Percentiles rank a stretch among this genome's conserved stretches.
phyloP scores from a whole-genome alignment of 129 eudicot species.

The Tagetes patula region DNA sequence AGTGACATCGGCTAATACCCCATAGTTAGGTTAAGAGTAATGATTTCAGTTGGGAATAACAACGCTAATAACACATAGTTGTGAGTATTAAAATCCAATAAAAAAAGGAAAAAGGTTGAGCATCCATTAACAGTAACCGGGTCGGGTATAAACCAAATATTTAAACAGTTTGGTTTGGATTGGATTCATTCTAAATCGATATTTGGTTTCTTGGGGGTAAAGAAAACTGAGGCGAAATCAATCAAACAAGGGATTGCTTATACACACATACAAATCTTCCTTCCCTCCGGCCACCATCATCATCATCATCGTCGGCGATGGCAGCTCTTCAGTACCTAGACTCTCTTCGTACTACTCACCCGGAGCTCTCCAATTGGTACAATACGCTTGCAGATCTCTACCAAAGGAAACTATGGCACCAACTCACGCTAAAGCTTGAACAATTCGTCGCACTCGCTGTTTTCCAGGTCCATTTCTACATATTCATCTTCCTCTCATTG shows the following conservation, averaged over 20 bases:
- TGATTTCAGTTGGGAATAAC: too few species aligned
- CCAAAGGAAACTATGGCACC: slow-evolving; percentile 92
- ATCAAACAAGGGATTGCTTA: slow-evolving; percentile 27
- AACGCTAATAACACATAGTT: too few species aligned
- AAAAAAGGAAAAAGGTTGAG: neutral
- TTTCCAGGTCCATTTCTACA: slow-evolving; percentile 49
- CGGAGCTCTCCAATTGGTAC: slow-evolving; percentile 84
- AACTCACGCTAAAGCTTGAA: slow-evolving; percentile 83
- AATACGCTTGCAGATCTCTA: slow-evolving; percentile 81
- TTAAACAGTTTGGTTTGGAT: neutral
- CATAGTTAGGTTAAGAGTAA: too few species aligned
- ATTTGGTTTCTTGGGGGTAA: slow-evolving; percentile 31
- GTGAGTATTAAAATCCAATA: too few species aligned
- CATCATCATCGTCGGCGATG: slow-evolving; percentile 42
- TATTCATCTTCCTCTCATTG: neutral
- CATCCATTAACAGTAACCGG: neutral
- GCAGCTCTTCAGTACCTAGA: slow-evolving; percentile 80
- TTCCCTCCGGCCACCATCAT: slow-evolving; percentile 16
- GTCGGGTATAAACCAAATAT: slow-evolving; percentile 28
- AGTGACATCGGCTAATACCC: too few species aligned
- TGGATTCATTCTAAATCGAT: slow-evolving; percentile 26
- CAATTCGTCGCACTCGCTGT: slow-evolving; percentile 76
- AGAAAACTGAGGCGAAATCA: slow-evolving; percentile 23
- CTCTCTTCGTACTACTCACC: slow-evolving; percentile 59
- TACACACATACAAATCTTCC: slow-evolving; percentile 11